phyloP scores from a whole-genome alignment of 192 early-diverging fungal genomes.

The Entophlyctis luteolus region DNA sequence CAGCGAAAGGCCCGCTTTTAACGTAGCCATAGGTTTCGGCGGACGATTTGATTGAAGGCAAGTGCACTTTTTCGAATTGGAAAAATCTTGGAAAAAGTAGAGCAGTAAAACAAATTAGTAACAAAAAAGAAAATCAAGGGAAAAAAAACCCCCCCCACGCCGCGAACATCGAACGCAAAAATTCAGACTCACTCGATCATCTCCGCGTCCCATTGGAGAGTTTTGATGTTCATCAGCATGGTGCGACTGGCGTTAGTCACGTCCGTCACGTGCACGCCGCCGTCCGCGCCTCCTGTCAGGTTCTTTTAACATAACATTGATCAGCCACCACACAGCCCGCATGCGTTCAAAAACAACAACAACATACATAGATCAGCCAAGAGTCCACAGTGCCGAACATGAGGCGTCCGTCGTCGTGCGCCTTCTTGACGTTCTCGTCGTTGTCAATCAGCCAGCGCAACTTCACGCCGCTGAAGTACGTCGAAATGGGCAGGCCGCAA shows the following conservation, averaged over 20 bases:
- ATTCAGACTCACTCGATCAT: slow-evolving; percentile 32
- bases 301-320: slow-evolving; percentile 47
- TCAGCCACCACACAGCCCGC: background rate
- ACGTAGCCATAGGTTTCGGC: slow-evolving; percentile 69
- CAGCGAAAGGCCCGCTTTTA: slow-evolving; percentile 56
- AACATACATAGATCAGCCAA: slow-evolving; percentile 83
- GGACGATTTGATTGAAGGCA: slow-evolving; percentile 81
- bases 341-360: background rate
- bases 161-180: too few relatives aligned
- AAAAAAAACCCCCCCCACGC: too few relatives aligned
- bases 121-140: background rate
- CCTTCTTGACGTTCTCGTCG: slow-evolving; percentile 62
- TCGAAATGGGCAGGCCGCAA: slow-evolving; percentile 85
- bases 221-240: slow-evolving; percentile 87
- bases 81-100: slow-evolving; percentile 63
- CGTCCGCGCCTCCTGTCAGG: slow-evolving; percentile 73
- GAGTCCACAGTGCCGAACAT: slow-evolving; percentile 89
- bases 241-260: slow-evolving; percentile 92
- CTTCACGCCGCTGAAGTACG: slow-evolving; percentile 91
- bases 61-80: slow-evolving; percentile 51
- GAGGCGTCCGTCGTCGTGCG: slow-evolving; percentile 67
- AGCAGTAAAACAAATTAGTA: background rate
- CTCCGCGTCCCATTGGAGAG: slow-evolving; percentile 76
- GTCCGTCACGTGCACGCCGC: slow-evolving; percentile 78
- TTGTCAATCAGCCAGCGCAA: slow-evolving; percentile 90